Evolutionary conservation across 345 rosid genomes (phyloP), one percentile per base, ranked within the genome.

Genomic region (Eucalyptus fibrosa): DNA sequence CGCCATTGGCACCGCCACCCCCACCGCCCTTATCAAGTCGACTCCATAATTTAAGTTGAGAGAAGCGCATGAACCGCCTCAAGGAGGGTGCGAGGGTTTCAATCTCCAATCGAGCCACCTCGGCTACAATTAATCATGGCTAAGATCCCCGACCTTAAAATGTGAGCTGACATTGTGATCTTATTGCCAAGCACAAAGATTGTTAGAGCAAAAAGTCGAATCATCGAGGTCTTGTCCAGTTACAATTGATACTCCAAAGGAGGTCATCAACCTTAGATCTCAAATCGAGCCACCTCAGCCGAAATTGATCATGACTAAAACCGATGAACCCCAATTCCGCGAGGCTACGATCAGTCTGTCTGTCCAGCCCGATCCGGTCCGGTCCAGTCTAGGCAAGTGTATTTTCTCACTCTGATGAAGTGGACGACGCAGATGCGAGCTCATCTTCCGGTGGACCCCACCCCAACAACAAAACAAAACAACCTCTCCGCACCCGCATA

Each of bases 81-180:
- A 50, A 14, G 51, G 7, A 50, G 51, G 1, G 50, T 1, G 17
- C 17, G 2, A 2, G 51, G 51, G 17, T 50, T 50, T 50, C 18
- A 50, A 50, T 50, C 3, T 65, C 3, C 9, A 18, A n/a, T 17
- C 1, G 0, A n/a, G 37, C 40, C 77, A 65, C 1, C 6, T 16
- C 0, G 4, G 3, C 0, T 17, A 0, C 21, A 7, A 65, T 8
- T 16, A 7, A 4, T 65, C 12, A n/a, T 4, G 3, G 37, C 21
- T 4, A 4, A 65, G 11, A 15, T 65, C 1, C 11, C 1, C 21
- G 1, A 8, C 11, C 12, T 16, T 8, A n/a, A 65, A 15, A n/a
- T 30, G 37, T 15, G 10, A 65, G 77, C 11, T 2, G 9, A 30
- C 37, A 0, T n/a, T 1, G 37, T 65, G 40, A 65, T 4, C 21